These are phyloP conservation scores for Immersiella caudata DNA, from an alignment of 495 filamentous ascomycete genomes.

Conservation along the genomic window DNA sequence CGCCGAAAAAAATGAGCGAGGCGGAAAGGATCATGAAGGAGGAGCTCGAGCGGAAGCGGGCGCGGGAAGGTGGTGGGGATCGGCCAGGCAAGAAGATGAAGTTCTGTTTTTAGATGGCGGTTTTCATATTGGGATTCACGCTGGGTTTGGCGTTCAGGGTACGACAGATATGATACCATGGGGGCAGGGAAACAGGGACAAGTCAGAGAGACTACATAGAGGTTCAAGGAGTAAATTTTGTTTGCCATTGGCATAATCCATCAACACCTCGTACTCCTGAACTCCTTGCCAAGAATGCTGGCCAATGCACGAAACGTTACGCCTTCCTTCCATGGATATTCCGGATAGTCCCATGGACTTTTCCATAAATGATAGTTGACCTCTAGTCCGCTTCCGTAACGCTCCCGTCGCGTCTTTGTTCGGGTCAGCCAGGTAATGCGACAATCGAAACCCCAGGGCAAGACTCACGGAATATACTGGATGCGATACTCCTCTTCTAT, in stretches of 20 bases:
- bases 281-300: background rate
- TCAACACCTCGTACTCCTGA: slow-evolving; percentile 14
- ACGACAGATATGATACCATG: slow-evolving; percentile 27
- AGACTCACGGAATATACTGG: slow-evolving; percentile 67
- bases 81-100: slow-evolving; percentile 45
- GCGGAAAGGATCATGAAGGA: slow-evolving; percentile 91
- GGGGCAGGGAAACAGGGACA: background rate
- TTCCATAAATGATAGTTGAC: too few relatives aligned
- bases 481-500: slow-evolving; percentile 70
- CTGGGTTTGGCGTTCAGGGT: slow-evolving; percentile 11
- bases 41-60: slow-evolving; percentile 73
- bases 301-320: background rate
- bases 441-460: background rate
- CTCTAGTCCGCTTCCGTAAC: slow-evolving; percentile 46
- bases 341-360: background rate
- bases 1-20: slow-evolving; percentile 79
- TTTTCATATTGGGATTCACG: background rate
- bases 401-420: slow-evolving; percentile 53
- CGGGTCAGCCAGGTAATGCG: slow-evolving; percentile 8
- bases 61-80: slow-evolving; percentile 46
- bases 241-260: slow-evolving; percentile 22
- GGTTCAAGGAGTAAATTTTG: background rate
- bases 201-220: slow-evolving; percentile 1
- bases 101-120: slow-evolving; percentile 25
- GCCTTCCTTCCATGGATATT: too few relatives aligned